Evolutionary conservation across 169 alveolate genomes (phyloP).

Genomic region (Toxoplasma gondii): DNA sequence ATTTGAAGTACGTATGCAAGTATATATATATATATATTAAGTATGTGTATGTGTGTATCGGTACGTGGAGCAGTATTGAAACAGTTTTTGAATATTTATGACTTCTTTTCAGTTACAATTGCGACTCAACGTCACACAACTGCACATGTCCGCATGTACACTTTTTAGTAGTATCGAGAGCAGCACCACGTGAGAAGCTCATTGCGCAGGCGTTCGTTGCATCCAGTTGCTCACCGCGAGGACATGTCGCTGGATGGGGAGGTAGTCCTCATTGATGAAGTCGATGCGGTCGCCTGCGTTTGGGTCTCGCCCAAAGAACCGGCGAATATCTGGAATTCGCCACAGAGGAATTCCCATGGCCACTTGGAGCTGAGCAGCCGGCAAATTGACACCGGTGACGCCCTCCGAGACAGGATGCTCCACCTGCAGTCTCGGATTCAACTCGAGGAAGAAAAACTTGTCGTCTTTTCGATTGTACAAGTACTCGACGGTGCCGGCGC

Average conservation of each 20-base stretch:
- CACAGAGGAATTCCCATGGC: constrained; percentile 87
- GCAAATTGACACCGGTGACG: constrained; percentile 85
- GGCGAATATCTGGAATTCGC: constrained; percentile 80
- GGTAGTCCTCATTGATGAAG: constrained; percentile 45
- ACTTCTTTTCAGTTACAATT: no score
- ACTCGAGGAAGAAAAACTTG: constrained; percentile 82
- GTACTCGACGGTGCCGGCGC: constrained; percentile 95
- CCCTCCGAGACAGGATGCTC: constrained; percentile 97
- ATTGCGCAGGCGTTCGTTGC: no score
- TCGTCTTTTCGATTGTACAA: constrained; percentile 84
- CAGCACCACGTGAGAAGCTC: no score
- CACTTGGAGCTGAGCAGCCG: constrained; percentile 85
- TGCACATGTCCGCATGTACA: no score
- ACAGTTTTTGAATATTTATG: no score
- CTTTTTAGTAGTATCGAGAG: no score
- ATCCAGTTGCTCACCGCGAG: constrained; percentile 9
- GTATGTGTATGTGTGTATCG: no score
- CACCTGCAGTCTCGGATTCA: constrained; percentile 83
- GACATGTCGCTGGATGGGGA: constrained; percentile 35
- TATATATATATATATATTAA: no score
- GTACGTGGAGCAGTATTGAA: no score
- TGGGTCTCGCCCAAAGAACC: constrained; percentile 72
- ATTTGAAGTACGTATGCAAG: no score
- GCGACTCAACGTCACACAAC: no score
- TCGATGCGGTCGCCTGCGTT: constrained; percentile 50